A percentile compares a stretch with the other conserved stretches of the same genome.
phyloP scores from a whole-genome alignment of 1,139 yeast genomes.

The Lodderomyces parapsilosis region DNA sequence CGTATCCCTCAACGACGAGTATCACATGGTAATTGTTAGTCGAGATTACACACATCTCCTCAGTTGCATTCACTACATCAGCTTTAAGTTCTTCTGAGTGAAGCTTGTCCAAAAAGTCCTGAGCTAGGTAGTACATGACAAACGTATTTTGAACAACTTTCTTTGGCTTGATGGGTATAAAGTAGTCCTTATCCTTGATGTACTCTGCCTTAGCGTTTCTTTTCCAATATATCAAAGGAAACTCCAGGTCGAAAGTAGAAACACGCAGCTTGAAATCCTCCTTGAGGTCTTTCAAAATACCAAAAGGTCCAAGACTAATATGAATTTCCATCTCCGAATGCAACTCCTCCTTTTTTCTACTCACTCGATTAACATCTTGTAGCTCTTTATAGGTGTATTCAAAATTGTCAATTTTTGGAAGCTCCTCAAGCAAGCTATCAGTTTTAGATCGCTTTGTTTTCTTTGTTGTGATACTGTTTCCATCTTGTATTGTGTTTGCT shows the following conservation, averaged over 20 bases:
- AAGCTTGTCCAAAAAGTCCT: constrained; percentile 39
- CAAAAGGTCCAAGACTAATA: constrained; percentile 17
- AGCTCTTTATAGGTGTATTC: constrained; percentile 31
- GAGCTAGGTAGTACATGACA: constrained; percentile 47
- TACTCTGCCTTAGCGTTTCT: constrained; percentile 39
- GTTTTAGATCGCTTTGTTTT: constrained; percentile 10
- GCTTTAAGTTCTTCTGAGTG: constrained; percentile 21
- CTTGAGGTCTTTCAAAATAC: constrained; percentile 6
- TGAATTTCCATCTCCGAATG: constrained; percentile 48
- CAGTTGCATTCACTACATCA: constrained; percentile 8
- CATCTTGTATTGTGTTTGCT: constrained; percentile 9
- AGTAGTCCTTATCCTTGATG: constrained; percentile 45
- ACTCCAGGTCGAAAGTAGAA: constrained; percentile 9
- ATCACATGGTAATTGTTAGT: constrained; percentile 25
- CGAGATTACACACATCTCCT: constrained; percentile 3
- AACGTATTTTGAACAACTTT: constrained; percentile 41
- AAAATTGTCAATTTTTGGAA: constrained; percentile 11
- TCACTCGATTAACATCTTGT: constrained; percentile 50
- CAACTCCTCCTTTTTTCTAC: constrained; percentile 49
- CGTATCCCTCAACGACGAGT: constrained; percentile 50
- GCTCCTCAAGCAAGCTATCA: constrained; percentile 3
- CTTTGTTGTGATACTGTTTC: constrained; percentile 3
- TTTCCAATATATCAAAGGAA: constrained; percentile 38
- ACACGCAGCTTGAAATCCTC: constrained; percentile 9
- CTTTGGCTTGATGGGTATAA: constrained; percentile 49